Evolutionary conservation across 768 basidiomycete species (phyloP).

Genomic region (Lactarius tabidus): DNA sequence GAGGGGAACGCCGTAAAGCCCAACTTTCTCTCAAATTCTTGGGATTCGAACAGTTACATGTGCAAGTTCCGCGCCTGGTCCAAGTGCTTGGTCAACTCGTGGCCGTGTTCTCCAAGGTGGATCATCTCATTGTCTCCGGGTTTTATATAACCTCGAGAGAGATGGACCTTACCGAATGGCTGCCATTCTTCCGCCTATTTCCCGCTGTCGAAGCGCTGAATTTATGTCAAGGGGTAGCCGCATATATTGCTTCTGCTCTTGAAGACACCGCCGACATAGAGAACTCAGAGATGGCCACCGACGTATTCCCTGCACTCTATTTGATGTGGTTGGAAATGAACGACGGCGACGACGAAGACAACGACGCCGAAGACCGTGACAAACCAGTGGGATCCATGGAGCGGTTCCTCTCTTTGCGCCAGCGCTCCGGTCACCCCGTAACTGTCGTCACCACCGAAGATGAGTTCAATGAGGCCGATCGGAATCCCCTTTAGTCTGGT

Average conservation of each 20-base stretch:
- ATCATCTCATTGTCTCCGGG: not conserved
- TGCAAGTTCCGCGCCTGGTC: not conserved
- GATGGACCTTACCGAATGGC: not conserved
- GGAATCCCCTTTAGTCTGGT: not conserved
- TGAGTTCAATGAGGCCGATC: not conserved
- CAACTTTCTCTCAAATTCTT: not conserved
- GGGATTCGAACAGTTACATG: accelerated
- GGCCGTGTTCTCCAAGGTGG: not conserved
- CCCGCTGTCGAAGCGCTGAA: not conserved
- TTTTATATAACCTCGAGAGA: not conserved
- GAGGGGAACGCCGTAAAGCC: not conserved
- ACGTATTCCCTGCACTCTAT: not conserved
- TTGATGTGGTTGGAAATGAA: not conserved
- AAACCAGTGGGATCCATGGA: not conserved
- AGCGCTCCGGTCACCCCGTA: not conserved
- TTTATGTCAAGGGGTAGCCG: not conserved
- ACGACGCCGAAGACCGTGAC: not conserved
- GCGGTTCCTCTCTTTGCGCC: not conserved
- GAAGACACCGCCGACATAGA: not conserved
- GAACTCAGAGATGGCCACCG: not conserved
- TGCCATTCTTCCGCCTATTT: not conserved
- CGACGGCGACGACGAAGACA: not conserved
- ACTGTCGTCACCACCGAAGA: not conserved
- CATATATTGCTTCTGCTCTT: not conserved
- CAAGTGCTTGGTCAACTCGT: not conserved